These are phyloP conservation scores for Rhinocladiella mackenziei DNA, from an alignment of 2,329 filamentous ascomycete species.

Conservation along the genomic window DNA sequence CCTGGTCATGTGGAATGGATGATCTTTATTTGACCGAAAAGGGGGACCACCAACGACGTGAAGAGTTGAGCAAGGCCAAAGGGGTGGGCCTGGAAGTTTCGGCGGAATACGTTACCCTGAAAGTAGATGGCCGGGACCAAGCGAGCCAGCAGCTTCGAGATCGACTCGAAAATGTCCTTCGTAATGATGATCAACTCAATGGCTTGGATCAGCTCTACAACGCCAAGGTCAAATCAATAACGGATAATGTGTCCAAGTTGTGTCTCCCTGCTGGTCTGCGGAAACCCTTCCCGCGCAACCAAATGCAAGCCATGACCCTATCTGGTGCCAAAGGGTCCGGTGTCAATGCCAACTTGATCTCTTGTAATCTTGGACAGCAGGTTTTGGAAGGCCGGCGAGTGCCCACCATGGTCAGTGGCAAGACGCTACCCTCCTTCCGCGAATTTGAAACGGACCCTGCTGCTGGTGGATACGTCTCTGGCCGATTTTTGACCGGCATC, in stretches of 20 bases:
- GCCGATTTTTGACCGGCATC: constrained; percentile 96
- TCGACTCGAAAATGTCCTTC: constrained; percentile 81
- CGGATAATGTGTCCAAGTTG: constrained; percentile 69
- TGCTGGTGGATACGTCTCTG: constrained; percentile 88
- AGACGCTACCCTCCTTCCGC: constrained; percentile 89
- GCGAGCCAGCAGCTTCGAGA: constrained; percentile 68
- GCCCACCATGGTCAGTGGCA: constrained; percentile 95
- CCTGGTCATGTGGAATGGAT: constrained; percentile 96
- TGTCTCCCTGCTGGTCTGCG: constrained; percentile 79
- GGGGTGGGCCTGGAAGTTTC: constrained; percentile 74
- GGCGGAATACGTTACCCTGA: constrained; percentile 80
- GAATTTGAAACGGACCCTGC: constrained; percentile 85
- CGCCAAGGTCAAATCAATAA: constrained; percentile 63
- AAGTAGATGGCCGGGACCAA: constrained; percentile 57
- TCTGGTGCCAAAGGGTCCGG: constrained; percentile 90
- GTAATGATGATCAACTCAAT: constrained; percentile 86
- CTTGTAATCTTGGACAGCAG: constrained; percentile 94
- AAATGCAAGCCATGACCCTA: constrained; percentile 98
- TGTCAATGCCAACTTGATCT: constrained; percentile 97
- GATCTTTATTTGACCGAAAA: constrained; percentile 79
- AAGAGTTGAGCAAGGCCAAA: constrained; percentile 64
- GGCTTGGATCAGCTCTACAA: constrained; percentile 88
- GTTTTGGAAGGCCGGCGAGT: constrained; percentile 92
- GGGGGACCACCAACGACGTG: constrained; percentile 68
- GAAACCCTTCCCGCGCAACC: constrained; percentile 92